Evolutionary conservation across 805 yeast genomes (phyloP).

Genomic region (Candida krabiensis): DNA sequence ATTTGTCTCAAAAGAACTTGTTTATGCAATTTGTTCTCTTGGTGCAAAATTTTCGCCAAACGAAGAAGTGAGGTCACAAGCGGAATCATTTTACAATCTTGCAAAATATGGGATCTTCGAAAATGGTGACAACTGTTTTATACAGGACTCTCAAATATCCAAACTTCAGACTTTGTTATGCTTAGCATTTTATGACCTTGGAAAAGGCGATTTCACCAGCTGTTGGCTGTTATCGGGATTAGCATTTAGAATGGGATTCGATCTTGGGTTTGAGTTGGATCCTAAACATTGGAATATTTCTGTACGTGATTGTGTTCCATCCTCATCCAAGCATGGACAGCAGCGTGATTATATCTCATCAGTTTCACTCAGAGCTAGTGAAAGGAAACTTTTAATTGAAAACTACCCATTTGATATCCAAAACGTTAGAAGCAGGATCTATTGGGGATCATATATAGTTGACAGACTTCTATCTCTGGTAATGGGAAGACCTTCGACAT

Average conservation of each 20-base stretch:
- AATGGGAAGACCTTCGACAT: slow-evolving; percentile 56
- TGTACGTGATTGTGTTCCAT: slow-evolving; percentile 28
- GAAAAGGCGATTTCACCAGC: slow-evolving; percentile 54
- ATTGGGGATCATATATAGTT: slow-evolving; percentile 65
- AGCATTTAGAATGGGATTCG: slow-evolving; percentile 65
- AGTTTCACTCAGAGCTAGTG: neutral
- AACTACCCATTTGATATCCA: slow-evolving; percentile 24
- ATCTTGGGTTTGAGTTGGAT: slow-evolving; percentile 61
- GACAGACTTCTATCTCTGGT: slow-evolving; percentile 61
- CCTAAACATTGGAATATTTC: slow-evolving; percentile 59
- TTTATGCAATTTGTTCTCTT: slow-evolving; percentile 56
- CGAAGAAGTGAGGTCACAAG: slow-evolving; percentile 41
- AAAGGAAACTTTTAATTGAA: slow-evolving; percentile 22
- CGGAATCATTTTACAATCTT: slow-evolving; percentile 46
- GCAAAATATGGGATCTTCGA: slow-evolving; percentile 43
- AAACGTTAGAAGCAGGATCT: slow-evolving; percentile 52
- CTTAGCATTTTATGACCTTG: slow-evolving; percentile 59
- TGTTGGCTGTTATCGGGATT: slow-evolving; percentile 66
- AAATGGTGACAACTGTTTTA: slow-evolving; percentile 24
- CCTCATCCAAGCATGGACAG: neutral
- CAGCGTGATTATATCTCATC: neutral
- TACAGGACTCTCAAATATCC: slow-evolving; percentile 47
- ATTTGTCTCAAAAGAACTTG: slow-evolving; percentile 53
- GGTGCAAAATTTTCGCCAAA: slow-evolving; percentile 51
- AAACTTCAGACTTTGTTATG: slow-evolving; percentile 58